phyloP scores from a whole-genome alignment of 495 filamentous ascomycete species.

The Sordaria brevicollis region DNA sequence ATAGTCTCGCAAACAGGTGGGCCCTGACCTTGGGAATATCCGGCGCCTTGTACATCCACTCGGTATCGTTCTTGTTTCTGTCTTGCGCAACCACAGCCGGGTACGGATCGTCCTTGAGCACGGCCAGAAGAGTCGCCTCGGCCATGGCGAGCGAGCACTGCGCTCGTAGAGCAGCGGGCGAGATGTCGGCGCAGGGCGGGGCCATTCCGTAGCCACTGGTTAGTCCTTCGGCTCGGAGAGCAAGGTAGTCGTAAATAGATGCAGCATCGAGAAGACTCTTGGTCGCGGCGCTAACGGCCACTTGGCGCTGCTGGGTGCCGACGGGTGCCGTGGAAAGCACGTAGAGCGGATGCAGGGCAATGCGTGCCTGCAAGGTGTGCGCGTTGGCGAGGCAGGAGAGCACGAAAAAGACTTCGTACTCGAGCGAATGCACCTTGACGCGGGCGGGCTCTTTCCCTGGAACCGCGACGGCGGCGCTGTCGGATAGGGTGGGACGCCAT shows the following conservation, averaged over 20 bases:
- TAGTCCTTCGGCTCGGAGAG: slow-evolving; percentile 30
- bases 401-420: slow-evolving; percentile 73
- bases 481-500: slow-evolving; percentile 76
- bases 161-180: slow-evolving; percentile 54
- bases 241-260: slow-evolving; percentile 63
- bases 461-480: slow-evolving; percentile 36
- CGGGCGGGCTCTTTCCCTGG: slow-evolving; percentile 51
- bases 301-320: slow-evolving; percentile 51
- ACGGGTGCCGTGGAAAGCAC: slow-evolving; percentile 47
- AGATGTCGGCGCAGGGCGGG: slow-evolving; percentile 49
- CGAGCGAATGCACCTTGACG: slow-evolving; percentile 58
- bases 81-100: slow-evolving; percentile 64
- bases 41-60: slow-evolving; percentile 87
- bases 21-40: slow-evolving; percentile 82
- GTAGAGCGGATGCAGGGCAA: slow-evolving; percentile 41
- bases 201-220: slow-evolving; percentile 2
- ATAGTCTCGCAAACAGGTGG: slow-evolving; percentile 75
- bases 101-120: slow-evolving; percentile 90
- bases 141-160: slow-evolving; percentile 66
- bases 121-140: slow-evolving; percentile 80
- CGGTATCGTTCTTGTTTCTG: slow-evolving; percentile 66
- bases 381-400: slow-evolving; percentile 67
- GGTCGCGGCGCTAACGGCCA: slow-evolving; percentile 64
- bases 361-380: slow-evolving; percentile 58
- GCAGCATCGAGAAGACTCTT: slow-evolving; percentile 68